Evolutionary conservation across 2,329 filamentous ascomycete species (phyloP).

Genomic region (Apiospora malaysiana): DNA sequence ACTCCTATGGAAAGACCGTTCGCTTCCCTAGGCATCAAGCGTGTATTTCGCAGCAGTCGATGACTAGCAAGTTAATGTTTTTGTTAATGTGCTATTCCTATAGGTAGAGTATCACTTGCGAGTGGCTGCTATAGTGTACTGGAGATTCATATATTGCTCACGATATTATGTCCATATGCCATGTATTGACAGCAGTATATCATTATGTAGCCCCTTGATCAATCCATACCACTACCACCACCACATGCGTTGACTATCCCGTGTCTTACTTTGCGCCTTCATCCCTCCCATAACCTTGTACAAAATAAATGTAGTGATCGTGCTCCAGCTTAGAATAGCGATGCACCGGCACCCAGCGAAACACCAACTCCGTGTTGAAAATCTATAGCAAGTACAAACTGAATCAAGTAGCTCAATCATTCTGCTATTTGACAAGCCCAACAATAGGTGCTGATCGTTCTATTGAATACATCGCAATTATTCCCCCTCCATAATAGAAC

Average conservation of each 20-base stretch:
- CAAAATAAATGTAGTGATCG: background rate
- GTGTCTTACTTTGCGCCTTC: background rate
- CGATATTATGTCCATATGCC: background rate
- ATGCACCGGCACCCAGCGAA: background rate
- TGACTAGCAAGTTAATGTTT: background rate
- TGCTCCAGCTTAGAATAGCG: background rate
- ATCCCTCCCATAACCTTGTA: background rate
- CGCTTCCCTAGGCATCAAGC: background rate
- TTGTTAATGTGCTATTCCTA: background rate
- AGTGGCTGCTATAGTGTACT: background rate
- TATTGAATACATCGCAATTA: background rate
- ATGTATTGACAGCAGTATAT: background rate
- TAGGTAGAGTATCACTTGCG: background rate
- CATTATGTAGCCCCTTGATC: background rate
- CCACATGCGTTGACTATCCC: background rate
- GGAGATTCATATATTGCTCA: background rate
- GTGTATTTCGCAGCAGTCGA: background rate
- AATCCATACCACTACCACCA: background rate
- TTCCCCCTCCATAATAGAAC: background rate
- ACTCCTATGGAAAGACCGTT: background rate
- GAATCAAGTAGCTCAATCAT: background rate
- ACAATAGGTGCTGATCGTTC: background rate
- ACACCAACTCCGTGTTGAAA: background rate
- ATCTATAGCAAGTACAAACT: background rate
- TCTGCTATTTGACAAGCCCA: background rate